Evolutionary conservation across 805 yeast species (phyloP).

Genomic region (Sugiyamaella boreocaroliniensis): DNA sequence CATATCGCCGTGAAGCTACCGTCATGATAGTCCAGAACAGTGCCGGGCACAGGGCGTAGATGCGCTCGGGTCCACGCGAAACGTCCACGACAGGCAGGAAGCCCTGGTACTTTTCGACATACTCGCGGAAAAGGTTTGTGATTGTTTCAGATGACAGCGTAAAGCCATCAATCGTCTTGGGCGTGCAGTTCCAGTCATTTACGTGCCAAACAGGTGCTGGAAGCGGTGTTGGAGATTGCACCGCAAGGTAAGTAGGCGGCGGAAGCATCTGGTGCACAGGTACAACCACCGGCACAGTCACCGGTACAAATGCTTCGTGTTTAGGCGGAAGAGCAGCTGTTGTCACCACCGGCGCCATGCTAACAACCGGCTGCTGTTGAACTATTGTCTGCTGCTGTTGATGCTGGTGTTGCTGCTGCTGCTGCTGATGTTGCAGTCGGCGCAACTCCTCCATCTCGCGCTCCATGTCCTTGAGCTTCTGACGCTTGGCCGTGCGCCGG

Average conservation of each 20-base stretch:
- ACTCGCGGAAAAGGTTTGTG: conserved; percentile 57
- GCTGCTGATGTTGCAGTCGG: conserved; percentile 22
- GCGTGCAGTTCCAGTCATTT: conserved; percentile 25
- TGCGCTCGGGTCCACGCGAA: conserved; percentile 68
- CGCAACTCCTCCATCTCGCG: conserved; percentile 67
- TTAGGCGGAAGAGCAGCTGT: background rate
- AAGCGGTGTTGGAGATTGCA: conserved; percentile 1
- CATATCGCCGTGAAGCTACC: conserved; percentile 65
- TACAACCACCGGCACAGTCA: no score
- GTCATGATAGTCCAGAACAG: conserved; percentile 91
- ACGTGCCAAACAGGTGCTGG: conserved; percentile 1
- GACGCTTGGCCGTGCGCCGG: conserved; percentile 81
- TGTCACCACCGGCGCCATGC: no score
- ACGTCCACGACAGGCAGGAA: conserved; percentile 85
- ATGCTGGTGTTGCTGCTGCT: background rate
- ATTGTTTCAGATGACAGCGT: conserved; percentile 57
- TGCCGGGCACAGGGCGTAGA: conserved; percentile 76
- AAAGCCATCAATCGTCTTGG: conserved; percentile 67
- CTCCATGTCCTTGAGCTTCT: conserved; percentile 46
- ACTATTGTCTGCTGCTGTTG: background rate
- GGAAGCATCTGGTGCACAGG: conserved; percentile 4
- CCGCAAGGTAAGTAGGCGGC: conserved; percentile 4
- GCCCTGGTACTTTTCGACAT: conserved; percentile 71
- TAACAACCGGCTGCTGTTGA: background rate
- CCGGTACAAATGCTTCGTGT: background rate